Evolutionary conservation across 73 alveolate species (phyloP).

Genomic region (Paramecium tetraurelia): DNA sequence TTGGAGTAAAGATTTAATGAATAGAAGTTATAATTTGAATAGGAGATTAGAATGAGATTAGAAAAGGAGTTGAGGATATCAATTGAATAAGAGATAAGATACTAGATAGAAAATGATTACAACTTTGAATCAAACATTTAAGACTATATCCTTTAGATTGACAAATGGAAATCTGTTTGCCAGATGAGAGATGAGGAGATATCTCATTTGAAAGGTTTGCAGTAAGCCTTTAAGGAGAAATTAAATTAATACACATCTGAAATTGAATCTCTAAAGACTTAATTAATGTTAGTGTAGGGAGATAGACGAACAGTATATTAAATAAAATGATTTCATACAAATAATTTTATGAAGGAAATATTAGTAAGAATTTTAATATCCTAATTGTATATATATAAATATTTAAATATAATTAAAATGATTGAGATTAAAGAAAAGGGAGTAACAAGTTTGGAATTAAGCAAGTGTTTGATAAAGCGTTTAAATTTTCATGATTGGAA

Average conservation of each 20-base stretch:
- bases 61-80: background rate
- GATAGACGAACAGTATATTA: background rate
- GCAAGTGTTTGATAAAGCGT: background rate
- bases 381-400: background rate
- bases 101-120: background rate
- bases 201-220: background rate
- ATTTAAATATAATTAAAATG: constrained; percentile 6
- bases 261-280: background rate
- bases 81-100: background rate
- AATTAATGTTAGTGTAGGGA: constrained; percentile 7
- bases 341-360: background rate
- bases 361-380: background rate
- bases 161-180: background rate
- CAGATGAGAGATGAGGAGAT: constrained; percentile 38
- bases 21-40: background rate
- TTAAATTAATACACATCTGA: constrained; percentile 21
- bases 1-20: background rate
- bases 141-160: background rate
- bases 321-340: background rate
- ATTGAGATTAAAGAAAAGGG: background rate
- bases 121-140: background rate
- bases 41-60: background rate
- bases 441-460: background rate
- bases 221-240: constrained; percentile 14
- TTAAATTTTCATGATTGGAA: constrained; percentile 10